Percentiles rank a stretch among this genome's conserved stretches.
phyloP scores from a whole-genome alignment of 139 green algal genomes.

The Chlamydomonas schloesseri region DNA sequence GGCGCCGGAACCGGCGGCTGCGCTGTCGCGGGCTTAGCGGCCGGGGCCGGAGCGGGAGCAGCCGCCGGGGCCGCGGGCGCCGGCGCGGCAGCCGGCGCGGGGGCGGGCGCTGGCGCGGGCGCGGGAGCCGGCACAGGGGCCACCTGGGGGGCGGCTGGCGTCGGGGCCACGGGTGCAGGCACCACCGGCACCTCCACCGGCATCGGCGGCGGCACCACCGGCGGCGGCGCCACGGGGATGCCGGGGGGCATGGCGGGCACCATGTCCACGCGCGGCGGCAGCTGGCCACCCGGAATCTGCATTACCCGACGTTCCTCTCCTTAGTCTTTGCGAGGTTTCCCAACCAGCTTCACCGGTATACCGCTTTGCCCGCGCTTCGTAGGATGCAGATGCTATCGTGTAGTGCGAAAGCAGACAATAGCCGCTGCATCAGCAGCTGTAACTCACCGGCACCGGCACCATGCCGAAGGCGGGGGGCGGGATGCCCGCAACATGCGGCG shows the following conservation, averaged over 20 bases:
- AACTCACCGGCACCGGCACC: background rate
- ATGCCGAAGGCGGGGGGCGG: background rate
- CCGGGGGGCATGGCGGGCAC: background rate
- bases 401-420: too few relatives aligned
- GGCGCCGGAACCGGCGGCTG: background rate
- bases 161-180: background rate
- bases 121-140: background rate
- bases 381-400: too few relatives aligned
- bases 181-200: background rate
- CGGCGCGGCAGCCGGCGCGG: background rate
- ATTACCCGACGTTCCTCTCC: too few relatives aligned
- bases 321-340: too few relatives aligned
- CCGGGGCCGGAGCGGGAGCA: background rate
- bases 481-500: background rate
- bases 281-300: background rate
- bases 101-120: background rate
- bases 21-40: background rate
- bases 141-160: background rate
- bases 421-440: too few relatives aligned
- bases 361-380: too few relatives aligned
- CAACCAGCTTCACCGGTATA: too few relatives aligned
- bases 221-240: background rate
- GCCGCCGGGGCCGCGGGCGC: background rate
- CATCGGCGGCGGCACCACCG: background rate
- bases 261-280: constrained; percentile 12